Conservation (phyloP, 805 yeast genomes). For the Nakazawaea ishiwadae region DNA sequence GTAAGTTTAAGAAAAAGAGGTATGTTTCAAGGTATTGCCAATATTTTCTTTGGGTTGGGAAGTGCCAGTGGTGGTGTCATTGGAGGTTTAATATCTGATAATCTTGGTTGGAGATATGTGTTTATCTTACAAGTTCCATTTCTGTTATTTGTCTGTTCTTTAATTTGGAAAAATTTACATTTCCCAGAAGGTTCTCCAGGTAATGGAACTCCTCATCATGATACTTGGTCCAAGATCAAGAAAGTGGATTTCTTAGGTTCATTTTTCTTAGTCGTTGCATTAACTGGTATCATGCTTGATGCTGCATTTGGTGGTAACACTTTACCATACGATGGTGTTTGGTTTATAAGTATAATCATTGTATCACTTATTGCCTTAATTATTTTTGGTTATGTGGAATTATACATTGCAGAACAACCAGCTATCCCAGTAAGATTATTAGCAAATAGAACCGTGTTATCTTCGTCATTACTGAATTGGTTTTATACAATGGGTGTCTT, state of each 20-base stretch:
- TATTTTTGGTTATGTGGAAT: conserved; percentile 48
- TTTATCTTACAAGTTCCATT: conserved; percentile 52
- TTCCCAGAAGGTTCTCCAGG: conserved; percentile 47
- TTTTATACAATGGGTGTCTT: conserved; percentile 66
- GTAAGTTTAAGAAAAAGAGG: conserved; percentile 77
- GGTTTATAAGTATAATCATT: conserved; percentile 30
- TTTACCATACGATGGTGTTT: conserved; percentile 39
- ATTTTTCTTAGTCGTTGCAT: conserved; percentile 48
- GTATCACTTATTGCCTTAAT: conserved; percentile 29
- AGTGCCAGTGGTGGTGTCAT: conserved; percentile 66
- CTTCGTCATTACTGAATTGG: conserved; percentile 66
- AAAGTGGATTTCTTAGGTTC: conserved; percentile 70
- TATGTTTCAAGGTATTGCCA: conserved; percentile 77
- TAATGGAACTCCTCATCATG: conserved; percentile 42
- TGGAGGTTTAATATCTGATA: conserved; percentile 52
- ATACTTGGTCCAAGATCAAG: conserved; percentile 40
- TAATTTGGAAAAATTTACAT: conserved; percentile 32
- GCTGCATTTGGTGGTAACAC: conserved; percentile 64
- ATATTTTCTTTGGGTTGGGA: conserved; percentile 73
- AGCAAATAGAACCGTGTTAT: conserved; percentile 52
- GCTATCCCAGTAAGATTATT: conserved; percentile 61
- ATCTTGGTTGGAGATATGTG: conserved; percentile 64
- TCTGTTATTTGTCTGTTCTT: conserved; percentile 34
- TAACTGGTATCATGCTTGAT: conserved; percentile 56
- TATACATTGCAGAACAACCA: conserved; percentile 53